Percentiles rank a stretch among this genome's conserved stretches.
Conservation (phyloP, 1,284 basidiomycete species). For the Agroathelia rolfsii region DNA sequence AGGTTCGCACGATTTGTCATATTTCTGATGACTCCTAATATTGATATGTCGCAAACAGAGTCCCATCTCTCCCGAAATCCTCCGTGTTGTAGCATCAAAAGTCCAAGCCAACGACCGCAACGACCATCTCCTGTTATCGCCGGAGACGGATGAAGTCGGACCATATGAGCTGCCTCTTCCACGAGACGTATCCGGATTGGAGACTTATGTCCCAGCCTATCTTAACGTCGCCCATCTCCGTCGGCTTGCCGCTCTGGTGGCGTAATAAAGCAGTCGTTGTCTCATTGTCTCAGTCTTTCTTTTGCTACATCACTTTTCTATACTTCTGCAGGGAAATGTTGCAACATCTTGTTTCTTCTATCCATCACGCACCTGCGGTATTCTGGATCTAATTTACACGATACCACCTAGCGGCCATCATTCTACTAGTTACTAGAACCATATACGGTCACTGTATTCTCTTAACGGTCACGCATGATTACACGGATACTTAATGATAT, state of each 20-base stretch:
- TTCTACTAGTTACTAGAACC: too few relatives aligned
- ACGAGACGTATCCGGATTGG: conserved; percentile 78
- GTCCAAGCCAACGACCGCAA: conserved; percentile 92
- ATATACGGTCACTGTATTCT: too few relatives aligned
- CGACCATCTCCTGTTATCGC: conserved; percentile 88
- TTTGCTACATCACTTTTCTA: conserved; percentile 13
- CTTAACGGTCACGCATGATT: too few relatives aligned
- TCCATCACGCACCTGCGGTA: too few relatives aligned
- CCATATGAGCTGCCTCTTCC: conserved; percentile 84
- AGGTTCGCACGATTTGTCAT: conserved; percentile 40
- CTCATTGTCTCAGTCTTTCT: conserved; percentile 17
- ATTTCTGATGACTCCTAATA: conserved; percentile 6
- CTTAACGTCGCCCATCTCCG: conserved; percentile 77
- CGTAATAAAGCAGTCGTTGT: conserved; percentile 35
- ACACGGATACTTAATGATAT: too few relatives aligned
- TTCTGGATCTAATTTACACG: too few relatives aligned
- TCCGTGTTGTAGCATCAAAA: conserved; percentile 90
- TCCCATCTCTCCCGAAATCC: conserved; percentile 92
- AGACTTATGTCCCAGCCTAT: conserved; percentile 84
- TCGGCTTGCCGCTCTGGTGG: conserved; percentile 72
- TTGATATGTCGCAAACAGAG: conserved; percentile 41
- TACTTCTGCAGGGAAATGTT: too few relatives aligned
- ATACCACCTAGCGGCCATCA: too few relatives aligned
- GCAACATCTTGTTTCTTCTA: too few relatives aligned
- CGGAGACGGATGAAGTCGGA: conserved; percentile 92